These are phyloP conservation scores for Globisporangium radiosum DNA, from an alignment of 352 stramenopile species.

Conservation along the genomic window DNA sequence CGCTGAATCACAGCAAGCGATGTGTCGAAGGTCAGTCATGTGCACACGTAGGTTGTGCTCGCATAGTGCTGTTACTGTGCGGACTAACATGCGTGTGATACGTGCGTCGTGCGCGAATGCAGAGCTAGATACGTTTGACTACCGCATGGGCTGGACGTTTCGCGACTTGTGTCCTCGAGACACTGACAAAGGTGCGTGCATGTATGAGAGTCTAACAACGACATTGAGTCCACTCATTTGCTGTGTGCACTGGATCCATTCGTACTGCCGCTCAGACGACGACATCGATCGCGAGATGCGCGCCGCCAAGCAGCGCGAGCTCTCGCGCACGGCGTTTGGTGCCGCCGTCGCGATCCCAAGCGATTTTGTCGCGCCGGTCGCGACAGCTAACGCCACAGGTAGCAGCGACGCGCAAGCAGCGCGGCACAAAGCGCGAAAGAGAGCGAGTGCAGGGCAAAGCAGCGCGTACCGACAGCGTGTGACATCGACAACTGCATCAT, in stretches of 20 bases:
- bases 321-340: constrained; percentile 30
- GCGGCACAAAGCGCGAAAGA: constrained; percentile 15
- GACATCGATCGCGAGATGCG: constrained; percentile 8
- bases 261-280: constrained; percentile 1
- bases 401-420: constrained; percentile 8
- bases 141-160: constrained; percentile 59
- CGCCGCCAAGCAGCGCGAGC: constrained; percentile 17
- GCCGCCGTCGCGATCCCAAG: constrained; percentile 22
- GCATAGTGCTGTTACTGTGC: no score
- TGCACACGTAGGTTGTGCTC: neutral
- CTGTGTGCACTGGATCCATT: no score
- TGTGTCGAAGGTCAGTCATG: constrained; percentile 18
- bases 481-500: constrained; percentile 13
- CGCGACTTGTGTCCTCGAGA: constrained; percentile 16
- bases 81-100: no score
- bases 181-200: constrained; percentile 11
- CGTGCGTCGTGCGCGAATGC: no score
- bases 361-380: constrained; percentile 36
- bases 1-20: constrained; percentile 16
- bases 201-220: no score
- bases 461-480: constrained; percentile 28
- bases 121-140: constrained; percentile 55
- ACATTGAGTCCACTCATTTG: neutral
- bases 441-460: constrained; percentile 4
- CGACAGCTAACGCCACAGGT: neutral